Evolutionary conservation across 805 yeast species (phyloP), one percentile per base, ranked within the genome.

Genomic region (Candida takata): DNA sequence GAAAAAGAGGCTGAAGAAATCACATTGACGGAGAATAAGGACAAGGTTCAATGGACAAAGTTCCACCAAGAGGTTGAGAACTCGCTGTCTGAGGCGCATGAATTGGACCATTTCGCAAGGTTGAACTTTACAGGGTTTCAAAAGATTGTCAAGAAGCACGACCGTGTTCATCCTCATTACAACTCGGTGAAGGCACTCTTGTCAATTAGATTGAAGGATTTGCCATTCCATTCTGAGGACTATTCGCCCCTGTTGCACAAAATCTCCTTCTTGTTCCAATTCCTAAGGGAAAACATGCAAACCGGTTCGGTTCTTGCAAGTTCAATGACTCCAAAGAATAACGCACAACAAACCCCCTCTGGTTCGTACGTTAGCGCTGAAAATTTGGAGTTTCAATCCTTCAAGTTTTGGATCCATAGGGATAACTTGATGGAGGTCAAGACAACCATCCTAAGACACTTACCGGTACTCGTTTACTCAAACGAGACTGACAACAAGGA

Each of bases 341-440:
- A 40, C 4, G 15, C 36, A 20, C 34, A 29, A 33, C 32, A 25
- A 65, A 65, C 37, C 11, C 35, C 35, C 2, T 35, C 45, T 3
- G 43, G 37, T 21, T 34, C 45, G 5, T 36, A 40, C 27, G 27
- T 44, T 15, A 34, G 25, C 13, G 41, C 42, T 8, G 30, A 43
- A n/a, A 57, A 57, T 25, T 43, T 52, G 24, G 62, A 60, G 33
- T 55, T 77, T 50, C 66, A 79, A 67, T 79, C 85, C 12, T 78
- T 80, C 61, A 86, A 84, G 62, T 90, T 90, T 60, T 90, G 98
- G 98, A 72, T 92, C 29, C 97, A 90, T 58, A 88, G 90, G n/a
- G 98, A 92, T 49, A 84, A 86, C 57, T 58, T 92, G 56, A 88
- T 90, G 96, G 97, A 90, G 63, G 95, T 88, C 37, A 90, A 90